Conservation (phyloP, 495 filamentous ascomycete genomes). For the Trichocladium uniseriatum region DNA sequence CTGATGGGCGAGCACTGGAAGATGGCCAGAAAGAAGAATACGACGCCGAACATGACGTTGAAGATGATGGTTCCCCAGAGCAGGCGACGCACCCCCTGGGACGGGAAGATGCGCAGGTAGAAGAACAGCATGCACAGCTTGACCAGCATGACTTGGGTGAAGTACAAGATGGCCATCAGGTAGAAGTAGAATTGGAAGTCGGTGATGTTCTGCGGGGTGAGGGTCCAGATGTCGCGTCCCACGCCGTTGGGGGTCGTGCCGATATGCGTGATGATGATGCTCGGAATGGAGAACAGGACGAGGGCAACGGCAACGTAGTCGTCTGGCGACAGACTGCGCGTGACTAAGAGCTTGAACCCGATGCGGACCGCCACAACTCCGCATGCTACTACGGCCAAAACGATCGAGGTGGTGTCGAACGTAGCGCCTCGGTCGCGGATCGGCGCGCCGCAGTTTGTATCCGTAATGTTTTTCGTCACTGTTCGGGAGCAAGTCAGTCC, state of each 20-base stretch:
- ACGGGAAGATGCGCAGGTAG: constrained; percentile 14
- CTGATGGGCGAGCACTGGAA: constrained; percentile 25
- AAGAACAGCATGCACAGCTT: constrained; percentile 12
- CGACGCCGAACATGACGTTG: constrained; percentile 3
- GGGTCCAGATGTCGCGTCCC: constrained; percentile 10
- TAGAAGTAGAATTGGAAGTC: constrained; percentile 9
- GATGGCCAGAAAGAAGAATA: constrained; percentile 9
- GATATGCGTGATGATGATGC: neutral
- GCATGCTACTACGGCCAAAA: neutral
- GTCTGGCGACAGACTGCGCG: constrained; percentile 1
- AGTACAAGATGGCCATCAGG: constrained; percentile 7
- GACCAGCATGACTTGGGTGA: constrained; percentile 4
- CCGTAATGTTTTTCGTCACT: constrained; percentile 5
- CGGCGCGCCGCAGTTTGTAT: constrained; percentile 1
- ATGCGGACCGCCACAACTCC: neutral
- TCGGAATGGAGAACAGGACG: neutral
- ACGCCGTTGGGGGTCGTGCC: constrained; percentile 6
- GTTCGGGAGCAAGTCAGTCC: neutral
- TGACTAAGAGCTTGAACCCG: constrained; percentile 1
- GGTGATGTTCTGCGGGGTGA: constrained; percentile 3
- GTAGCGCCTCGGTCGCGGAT: neutral
- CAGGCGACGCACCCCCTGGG: neutral
- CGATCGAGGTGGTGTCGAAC: neutral
- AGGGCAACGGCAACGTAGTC: constrained; percentile 3
- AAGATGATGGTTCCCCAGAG: constrained; percentile 12